These are phyloP conservation scores for Fraxinus greggii DNA, from an alignment of 305 asterid species.

Conservation along the genomic window DNA sequence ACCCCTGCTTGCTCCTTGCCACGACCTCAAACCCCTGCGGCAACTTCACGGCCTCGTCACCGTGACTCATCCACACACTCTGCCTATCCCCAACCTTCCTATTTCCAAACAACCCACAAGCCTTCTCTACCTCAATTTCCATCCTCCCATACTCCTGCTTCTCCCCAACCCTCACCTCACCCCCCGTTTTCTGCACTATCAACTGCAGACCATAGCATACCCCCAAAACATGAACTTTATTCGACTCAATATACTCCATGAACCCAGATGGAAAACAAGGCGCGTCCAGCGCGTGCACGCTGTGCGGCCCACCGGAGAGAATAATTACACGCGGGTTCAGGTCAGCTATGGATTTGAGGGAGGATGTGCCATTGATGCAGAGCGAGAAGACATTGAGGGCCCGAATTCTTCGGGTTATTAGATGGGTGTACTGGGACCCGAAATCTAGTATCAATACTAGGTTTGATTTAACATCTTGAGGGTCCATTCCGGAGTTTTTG, in stretches of 20 bases:
- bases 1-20: slow-evolving; percentile 77
- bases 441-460: slow-evolving; percentile 73
- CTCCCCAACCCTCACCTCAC: slow-evolving; percentile 70
- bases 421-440: slow-evolving; percentile 96
- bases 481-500: slow-evolving; percentile 38
- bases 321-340: slow-evolving; percentile 65
- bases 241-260: slow-evolving; percentile 54
- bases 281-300: slow-evolving; percentile 69
- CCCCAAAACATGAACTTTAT: slow-evolving; percentile 57
- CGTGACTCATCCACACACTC: slow-evolving; percentile 98
- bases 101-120: slow-evolving; percentile 62
- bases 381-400: slow-evolving; percentile 75
- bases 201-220: slow-evolving; percentile 90
- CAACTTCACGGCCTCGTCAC: slow-evolving; percentile 82
- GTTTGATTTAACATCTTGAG: slow-evolving; percentile 57
- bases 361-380: slow-evolving; percentile 71
- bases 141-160: slow-evolving; percentile 94
- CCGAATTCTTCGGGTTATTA: slow-evolving; percentile 92
- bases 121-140: slow-evolving; percentile 62
- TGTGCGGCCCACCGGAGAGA: slow-evolving; percentile 97
- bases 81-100: slow-evolving; percentile 68
- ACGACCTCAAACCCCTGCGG: slow-evolving; percentile 89
- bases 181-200: slow-evolving; percentile 79
- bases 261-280: slow-evolving; percentile 76
- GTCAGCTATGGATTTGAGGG: slow-evolving; percentile 60